phyloP scores from a whole-genome alignment of 2,329 filamentous ascomycete species.

The Parastagonospora nodorum region DNA sequence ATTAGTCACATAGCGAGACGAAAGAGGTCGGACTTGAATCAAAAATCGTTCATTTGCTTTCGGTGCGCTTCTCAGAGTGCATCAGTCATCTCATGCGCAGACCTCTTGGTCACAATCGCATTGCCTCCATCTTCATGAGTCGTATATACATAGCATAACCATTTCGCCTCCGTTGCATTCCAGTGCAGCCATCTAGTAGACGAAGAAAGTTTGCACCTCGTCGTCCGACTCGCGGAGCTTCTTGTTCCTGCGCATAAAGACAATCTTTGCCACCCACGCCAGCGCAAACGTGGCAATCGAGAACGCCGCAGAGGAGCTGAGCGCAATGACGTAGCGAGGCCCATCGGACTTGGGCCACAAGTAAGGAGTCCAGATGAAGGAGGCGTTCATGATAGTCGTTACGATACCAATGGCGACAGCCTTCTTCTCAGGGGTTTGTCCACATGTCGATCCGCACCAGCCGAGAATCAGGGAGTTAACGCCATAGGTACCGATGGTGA shows the following conservation, averaged over 20 bases:
- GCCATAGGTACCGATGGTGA: slow-evolving; percentile 43
- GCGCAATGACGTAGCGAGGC: slow-evolving; percentile 37
- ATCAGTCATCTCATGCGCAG: too few relatives aligned
- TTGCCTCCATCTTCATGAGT: background rate
- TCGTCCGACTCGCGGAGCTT: slow-evolving; percentile 30
- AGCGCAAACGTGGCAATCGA: slow-evolving; percentile 35
- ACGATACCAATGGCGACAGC: slow-evolving; percentile 52
- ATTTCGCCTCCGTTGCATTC: background rate
- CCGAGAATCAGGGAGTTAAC: slow-evolving; percentile 51
- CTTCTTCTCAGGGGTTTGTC: slow-evolving; percentile 54
- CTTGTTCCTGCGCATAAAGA: slow-evolving; percentile 41
- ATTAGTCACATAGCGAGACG: too few relatives aligned
- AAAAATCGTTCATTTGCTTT: too few relatives aligned
- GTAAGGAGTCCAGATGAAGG: slow-evolving; percentile 49
- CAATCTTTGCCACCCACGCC: slow-evolving; percentile 39
- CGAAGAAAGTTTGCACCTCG: slow-evolving; percentile 36
- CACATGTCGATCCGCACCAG: slow-evolving; percentile 52
- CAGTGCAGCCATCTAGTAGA: slow-evolving; percentile 25
- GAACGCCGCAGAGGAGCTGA: slow-evolving; percentile 39
- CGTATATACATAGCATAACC: background rate
- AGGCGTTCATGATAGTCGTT: slow-evolving; percentile 51
- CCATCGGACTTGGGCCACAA: slow-evolving; percentile 40
- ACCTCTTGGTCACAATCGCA: background rate
- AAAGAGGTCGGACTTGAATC: too few relatives aligned
- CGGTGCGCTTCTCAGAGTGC: too few relatives aligned